phyloP scores from a whole-genome alignment of 1,139 yeast genomes.

The Geotrichum klebahnii region DNA sequence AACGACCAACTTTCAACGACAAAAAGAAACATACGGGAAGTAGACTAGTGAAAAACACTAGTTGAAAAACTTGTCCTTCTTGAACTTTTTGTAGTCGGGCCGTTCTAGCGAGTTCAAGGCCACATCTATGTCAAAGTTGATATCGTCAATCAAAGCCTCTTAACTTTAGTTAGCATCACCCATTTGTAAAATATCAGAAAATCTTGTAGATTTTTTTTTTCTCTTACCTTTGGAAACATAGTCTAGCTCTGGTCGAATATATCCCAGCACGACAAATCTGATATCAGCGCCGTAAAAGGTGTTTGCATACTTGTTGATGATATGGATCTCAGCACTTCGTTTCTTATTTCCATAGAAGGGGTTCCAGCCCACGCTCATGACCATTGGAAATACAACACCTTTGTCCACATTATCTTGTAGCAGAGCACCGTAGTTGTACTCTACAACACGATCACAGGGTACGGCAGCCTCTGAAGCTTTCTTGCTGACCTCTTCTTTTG shows the following conservation, averaged over 20 bases:
- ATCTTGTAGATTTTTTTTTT: no score
- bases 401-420: constrained; percentile 44
- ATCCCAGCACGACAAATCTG: constrained; percentile 71
- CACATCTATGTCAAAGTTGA: constrained; percentile 69
- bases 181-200: no score
- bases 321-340: constrained; percentile 66
- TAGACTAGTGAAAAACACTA: constrained; percentile 12
- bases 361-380: constrained; percentile 93
- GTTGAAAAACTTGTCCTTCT: constrained; percentile 25
- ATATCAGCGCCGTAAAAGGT: constrained; percentile 81
- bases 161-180: background rate
- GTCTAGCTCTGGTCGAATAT: constrained; percentile 84
- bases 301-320: constrained; percentile 63
- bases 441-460: constrained; percentile 39
- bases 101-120: constrained; percentile 51
- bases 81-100: constrained; percentile 36
- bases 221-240: constrained; percentile 61
- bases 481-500: constrained; percentile 10
- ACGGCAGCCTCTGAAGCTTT: constrained; percentile 18
- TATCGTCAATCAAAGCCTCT: constrained; percentile 84
- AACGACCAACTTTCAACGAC: no score
- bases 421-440: constrained; percentile 55
- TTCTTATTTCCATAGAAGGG: constrained; percentile 80
- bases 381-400: constrained; percentile 66
- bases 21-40: background rate